Evolutionary conservation across 164 flowering plant species (phyloP).

Genomic region (Brasenia schreberi): DNA sequence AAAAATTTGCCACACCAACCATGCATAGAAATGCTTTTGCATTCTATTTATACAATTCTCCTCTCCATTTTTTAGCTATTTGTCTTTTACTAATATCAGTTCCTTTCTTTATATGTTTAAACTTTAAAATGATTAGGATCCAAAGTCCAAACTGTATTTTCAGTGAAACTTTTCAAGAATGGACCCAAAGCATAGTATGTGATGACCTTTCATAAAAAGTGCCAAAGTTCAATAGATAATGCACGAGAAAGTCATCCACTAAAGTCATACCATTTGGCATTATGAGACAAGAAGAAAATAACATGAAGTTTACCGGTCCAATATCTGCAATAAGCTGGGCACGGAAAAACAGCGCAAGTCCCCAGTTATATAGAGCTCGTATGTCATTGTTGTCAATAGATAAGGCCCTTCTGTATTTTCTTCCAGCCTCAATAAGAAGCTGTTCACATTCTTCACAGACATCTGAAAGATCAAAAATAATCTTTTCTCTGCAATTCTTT

Average conservation of each 20-base stretch:
- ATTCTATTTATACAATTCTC: no score
- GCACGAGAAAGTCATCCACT: background rate
- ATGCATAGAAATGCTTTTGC: no score
- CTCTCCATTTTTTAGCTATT: no score
- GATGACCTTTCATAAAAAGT: no score
- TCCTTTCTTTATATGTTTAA: no score
- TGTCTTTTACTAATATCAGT: no score
- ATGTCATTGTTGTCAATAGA: constrained; percentile 76
- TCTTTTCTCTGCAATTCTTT: constrained; percentile 22
- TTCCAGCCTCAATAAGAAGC: constrained; percentile 84
- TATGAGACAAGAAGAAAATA: background rate
- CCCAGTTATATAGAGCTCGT: constrained; percentile 90
- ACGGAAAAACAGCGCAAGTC: constrained; percentile 84
- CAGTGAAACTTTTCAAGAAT: no score
- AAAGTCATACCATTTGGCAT: background rate
- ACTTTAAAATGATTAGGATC: no score
- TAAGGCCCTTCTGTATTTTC: constrained; percentile 63
- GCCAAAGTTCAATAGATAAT: no score
- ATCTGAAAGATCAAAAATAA: constrained; percentile 44
- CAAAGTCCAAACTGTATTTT: no score
- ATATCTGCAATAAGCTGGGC: constrained; percentile 88
- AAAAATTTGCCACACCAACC: no score
- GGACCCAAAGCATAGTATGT: no score
- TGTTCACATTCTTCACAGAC: constrained; percentile 92
- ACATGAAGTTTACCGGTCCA: constrained; percentile 63